Percentiles rank a stretch among this genome's conserved stretches.
Conservation (phyloP, 202 grass and related monocot species). For the Brachypodium distachyon region DNA sequence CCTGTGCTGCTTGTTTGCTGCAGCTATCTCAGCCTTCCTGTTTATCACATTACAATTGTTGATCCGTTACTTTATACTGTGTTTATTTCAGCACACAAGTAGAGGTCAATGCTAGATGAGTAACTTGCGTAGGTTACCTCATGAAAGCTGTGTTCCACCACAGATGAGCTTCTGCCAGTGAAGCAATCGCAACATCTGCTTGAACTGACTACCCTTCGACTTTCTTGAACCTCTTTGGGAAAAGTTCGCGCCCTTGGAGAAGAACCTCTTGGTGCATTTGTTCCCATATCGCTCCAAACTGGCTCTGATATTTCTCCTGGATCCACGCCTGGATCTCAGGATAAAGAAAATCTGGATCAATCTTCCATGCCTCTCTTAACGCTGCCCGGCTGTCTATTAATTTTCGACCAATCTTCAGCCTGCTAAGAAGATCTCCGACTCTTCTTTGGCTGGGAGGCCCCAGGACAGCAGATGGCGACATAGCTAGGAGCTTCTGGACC, state of each 20-base stretch:
- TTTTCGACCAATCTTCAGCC: slow-evolving; percentile 42
- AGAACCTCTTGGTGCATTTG: slow-evolving; percentile 70
- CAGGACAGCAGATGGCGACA: slow-evolving; percentile 53
- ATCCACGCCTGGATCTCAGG: slow-evolving; percentile 69
- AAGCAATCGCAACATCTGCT: slow-evolving; percentile 2
- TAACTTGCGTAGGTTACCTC: neutral
- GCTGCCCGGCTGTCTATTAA: slow-evolving; percentile 54
- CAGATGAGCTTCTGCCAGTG: slow-evolving; percentile 1
- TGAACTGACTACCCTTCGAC: slow-evolving; percentile 15
- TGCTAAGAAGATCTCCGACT: slow-evolving; percentile 72
- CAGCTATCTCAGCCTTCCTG: neutral
- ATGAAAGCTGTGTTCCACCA: neutral
- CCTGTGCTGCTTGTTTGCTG: neutral
- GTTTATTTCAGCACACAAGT: neutral
- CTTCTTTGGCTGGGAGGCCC: slow-evolving; percentile 55
- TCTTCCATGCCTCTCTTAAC: slow-evolving; percentile 57
- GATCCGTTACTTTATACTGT: neutral
- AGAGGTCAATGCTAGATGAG: neutral
- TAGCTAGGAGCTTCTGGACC: slow-evolving; percentile 48
- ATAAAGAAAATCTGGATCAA: slow-evolving; percentile 54
- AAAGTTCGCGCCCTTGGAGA: slow-evolving; percentile 69
- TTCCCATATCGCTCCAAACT: slow-evolving; percentile 51
- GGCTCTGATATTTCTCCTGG: slow-evolving; percentile 55
- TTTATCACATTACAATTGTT: neutral
- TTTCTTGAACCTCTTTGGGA: slow-evolving; percentile 78